Base-by-base conservation (phyloP, 2,329 filamentous ascomycete species). In the Byssoonygena ceratinophila region DNA sequence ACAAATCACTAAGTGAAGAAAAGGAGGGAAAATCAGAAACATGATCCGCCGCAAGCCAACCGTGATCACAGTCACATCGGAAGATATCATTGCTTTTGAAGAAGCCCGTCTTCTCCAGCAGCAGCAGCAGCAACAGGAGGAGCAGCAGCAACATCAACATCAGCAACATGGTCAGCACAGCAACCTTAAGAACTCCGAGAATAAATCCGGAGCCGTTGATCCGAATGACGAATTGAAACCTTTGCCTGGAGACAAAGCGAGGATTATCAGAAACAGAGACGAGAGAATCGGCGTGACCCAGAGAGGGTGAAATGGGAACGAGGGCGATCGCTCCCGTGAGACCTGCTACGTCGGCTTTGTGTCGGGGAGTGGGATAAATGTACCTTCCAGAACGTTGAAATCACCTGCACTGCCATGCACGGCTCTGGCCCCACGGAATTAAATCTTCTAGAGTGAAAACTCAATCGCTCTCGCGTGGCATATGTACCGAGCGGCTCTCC, bases 41-140 rank as follows among this genome's bases (percentile, higher is more conserved):
- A 76, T 76, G 74, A 71, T 76, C 53, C 74, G 74, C 56, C 71
- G 74, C 55, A 74, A 74, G 57, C 74, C 74, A 25, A 76, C 74
- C 20, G 70, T 72, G n/a, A 71, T 76, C 41, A 70, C 72, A 40
- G 65, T 76, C 20, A 75, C 74, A 0, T 64, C 68, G 3, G 74
- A 75, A 63, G 74, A 76, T 56, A 62, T 76, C 23, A 61, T 67
- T 14, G 59, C 68, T n/a, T 74, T 75, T 53, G 72, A 75, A 62
- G 70, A 76, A 55, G 53, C 62, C 16, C 66, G 65, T 47, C 57
- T 65, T 12, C 66, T 63, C 55, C 53, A 58, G 55, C 40, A 54
- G 36, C 55, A 56, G 50, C 48, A 52, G 32, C 55, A 20, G 58
- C 60, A n/a, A n/a, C n/a, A n/a, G n/a, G n/a, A n/a, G n/a, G n/a